phyloP scores from a whole-genome alignment of 75 land plant genomes.

The Pinus albicaulis region DNA sequence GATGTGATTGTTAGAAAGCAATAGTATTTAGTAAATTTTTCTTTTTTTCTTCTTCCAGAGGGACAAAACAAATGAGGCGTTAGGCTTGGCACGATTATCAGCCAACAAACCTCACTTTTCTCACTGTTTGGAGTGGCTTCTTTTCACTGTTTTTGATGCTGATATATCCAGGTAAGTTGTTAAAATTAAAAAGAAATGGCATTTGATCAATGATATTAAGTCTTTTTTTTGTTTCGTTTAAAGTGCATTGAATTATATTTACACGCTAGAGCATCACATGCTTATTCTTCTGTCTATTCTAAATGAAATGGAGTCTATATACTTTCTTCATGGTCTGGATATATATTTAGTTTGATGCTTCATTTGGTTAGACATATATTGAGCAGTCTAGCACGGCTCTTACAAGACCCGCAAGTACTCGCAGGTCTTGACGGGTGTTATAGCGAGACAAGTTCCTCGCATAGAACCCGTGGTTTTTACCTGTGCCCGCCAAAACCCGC shows the following conservation, averaged over 20 bases:
- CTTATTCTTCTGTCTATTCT: not conserved
- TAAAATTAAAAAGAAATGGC: not conserved
- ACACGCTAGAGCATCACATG: not conserved
- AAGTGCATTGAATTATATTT: no score
- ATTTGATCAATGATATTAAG: not conserved
- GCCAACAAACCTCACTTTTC: constrained; percentile 96
- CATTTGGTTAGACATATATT: not conserved
- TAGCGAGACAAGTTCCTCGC: no score
- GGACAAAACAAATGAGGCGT: constrained; percentile 85
- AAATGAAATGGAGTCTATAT: not conserved
- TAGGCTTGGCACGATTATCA: constrained; percentile 78
- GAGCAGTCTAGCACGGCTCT: no score
- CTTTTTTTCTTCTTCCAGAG: constrained; percentile 47
- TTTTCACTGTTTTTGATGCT: constrained; percentile 99
- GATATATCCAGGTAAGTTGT: constrained; percentile 80
- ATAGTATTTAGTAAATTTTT: not conserved
- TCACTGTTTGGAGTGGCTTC: constrained; percentile 98
- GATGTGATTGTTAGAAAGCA: not conserved
- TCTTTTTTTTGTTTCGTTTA: not conserved
- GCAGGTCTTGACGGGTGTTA: no score
- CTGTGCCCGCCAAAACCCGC: no score
- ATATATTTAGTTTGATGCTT: not conserved
- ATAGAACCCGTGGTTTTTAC: no score
- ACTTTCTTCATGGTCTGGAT: not conserved
- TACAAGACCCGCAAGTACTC: no score